Conservation (phyloP, 495 filamentous ascomycete species). For the Tuber calosporum region DNA sequence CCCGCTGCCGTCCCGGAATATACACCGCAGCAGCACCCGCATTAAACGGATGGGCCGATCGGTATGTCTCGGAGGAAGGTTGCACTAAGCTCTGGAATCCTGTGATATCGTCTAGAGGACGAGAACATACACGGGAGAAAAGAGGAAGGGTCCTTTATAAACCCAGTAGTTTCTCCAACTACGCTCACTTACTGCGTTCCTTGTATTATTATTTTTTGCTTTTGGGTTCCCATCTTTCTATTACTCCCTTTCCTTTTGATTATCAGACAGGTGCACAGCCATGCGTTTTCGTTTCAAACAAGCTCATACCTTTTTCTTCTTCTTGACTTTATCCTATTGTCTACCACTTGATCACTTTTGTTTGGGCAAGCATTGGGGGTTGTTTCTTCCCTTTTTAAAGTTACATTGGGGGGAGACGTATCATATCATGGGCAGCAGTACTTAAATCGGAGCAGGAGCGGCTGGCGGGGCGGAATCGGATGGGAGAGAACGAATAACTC, state of each 20-base stretch:
- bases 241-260: background rate
- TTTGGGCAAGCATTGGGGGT: background rate
- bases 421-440: background rate
- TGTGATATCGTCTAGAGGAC: background rate
- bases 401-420: background rate
- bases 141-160: background rate
- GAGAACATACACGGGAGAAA: background rate
- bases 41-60: background rate
- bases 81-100: background rate
- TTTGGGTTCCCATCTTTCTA: background rate
- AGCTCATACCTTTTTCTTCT: background rate
- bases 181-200: background rate
- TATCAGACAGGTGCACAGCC: background rate
- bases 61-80: background rate
- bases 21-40: background rate
- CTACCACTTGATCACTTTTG: background rate
- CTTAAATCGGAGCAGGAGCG: background rate
- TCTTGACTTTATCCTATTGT: background rate
- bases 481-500: background rate
- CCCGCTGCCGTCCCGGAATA: slow-evolving; percentile 21
- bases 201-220: background rate
- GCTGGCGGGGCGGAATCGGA: background rate
- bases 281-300: background rate
- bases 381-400: background rate
- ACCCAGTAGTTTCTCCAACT: background rate